These are phyloP conservation scores for Aspergillus carlsbadensis DNA, from an alignment of 495 filamentous ascomycete species.

Conservation along the genomic window DNA sequence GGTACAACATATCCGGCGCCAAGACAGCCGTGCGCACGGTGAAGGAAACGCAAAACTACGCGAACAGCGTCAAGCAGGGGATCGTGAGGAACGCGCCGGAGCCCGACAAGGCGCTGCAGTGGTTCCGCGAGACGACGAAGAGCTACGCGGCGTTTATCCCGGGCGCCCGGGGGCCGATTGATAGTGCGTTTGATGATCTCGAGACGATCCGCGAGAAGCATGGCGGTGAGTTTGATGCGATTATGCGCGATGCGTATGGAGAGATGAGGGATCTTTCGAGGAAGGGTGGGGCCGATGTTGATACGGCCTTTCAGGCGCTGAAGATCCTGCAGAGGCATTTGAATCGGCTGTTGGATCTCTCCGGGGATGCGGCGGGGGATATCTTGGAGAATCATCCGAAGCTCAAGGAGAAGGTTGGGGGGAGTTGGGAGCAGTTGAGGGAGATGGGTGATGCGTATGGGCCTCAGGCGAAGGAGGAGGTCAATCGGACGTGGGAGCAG, in stretches of 20 bases:
- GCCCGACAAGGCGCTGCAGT: slow-evolving; percentile 56
- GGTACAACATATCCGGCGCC: slow-evolving; percentile 60
- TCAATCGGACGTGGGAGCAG: slow-evolving; percentile 63
- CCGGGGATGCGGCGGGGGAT: slow-evolving; percentile 53
- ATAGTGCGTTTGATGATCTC: slow-evolving; percentile 61
- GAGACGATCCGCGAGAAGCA: slow-evolving; percentile 58
- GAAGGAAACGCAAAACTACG: slow-evolving; percentile 50
- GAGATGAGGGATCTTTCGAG: slow-evolving; percentile 51
- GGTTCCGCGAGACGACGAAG: slow-evolving; percentile 55
- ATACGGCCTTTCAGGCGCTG: slow-evolving; percentile 50
- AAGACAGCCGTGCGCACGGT: slow-evolving; percentile 51
- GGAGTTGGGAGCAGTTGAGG: slow-evolving; percentile 59
- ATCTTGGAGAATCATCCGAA: slow-evolving; percentile 65
- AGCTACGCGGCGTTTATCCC: slow-evolving; percentile 66
- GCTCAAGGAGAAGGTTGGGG: slow-evolving; percentile 66
- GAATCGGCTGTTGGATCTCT: slow-evolving; percentile 49
- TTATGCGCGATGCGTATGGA: slow-evolving; percentile 57
- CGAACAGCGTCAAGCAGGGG: slow-evolving; percentile 48
- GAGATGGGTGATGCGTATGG: slow-evolving; percentile 62
- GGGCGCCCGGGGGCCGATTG: slow-evolving; percentile 59
- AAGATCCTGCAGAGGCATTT: slow-evolving; percentile 53
- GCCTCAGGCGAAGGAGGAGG: slow-evolving; percentile 66
- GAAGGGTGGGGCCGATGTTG: slow-evolving; percentile 47
- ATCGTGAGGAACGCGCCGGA: slow-evolving; percentile 55
- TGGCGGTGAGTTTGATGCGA: slow-evolving; percentile 59